Percentiles rank a stretch among this genome's conserved stretches.
These are phyloP conservation scores for Sophora flavescens DNA, from an alignment of 306 rosid genomes.

Conservation along the genomic window DNA sequence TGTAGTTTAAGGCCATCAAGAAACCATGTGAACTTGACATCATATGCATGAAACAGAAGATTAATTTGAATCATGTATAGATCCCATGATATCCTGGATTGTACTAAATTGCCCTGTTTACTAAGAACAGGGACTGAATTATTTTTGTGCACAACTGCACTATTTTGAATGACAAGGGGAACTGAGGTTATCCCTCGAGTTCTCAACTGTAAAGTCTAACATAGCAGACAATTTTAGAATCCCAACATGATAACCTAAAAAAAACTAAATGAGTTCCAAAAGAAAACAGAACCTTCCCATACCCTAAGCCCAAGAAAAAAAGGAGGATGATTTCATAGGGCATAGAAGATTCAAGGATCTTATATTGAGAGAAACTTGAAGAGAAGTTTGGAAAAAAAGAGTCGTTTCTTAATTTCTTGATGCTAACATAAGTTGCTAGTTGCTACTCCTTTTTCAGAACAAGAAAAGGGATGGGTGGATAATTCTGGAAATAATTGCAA, in stretches of 20 bases:
- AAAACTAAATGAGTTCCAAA: conserved; percentile 1
- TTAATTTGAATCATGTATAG: conserved; percentile 21
- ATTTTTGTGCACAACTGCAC: conserved; percentile 33
- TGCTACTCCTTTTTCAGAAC: conserved; percentile 5
- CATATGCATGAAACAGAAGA: conserved; percentile 8
- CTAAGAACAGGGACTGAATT: not conserved
- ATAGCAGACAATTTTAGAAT: not conserved
- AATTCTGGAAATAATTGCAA: not conserved
- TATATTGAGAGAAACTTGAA: not conserved
- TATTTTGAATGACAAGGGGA: not conserved
- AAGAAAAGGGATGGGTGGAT: not conserved
- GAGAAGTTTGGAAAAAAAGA: not conserved
- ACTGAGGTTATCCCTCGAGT: not conserved
- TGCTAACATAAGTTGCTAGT: not conserved
- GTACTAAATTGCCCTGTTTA: not conserved
- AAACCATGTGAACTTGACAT: not conserved
- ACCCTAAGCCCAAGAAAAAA: not conserved
- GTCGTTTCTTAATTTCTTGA: not conserved
- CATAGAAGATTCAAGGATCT: not conserved
- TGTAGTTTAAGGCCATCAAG: not conserved
- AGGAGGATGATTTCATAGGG: conserved; percentile 13
- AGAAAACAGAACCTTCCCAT: not conserved
- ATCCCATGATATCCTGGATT: not conserved
- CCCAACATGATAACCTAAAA: not conserved
- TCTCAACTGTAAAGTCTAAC: conserved; percentile 1